Base-by-base conservation (phyloP, 2,329 filamentous ascomycete genomes). In the Hawksworthiomyces lignivorus region DNA sequence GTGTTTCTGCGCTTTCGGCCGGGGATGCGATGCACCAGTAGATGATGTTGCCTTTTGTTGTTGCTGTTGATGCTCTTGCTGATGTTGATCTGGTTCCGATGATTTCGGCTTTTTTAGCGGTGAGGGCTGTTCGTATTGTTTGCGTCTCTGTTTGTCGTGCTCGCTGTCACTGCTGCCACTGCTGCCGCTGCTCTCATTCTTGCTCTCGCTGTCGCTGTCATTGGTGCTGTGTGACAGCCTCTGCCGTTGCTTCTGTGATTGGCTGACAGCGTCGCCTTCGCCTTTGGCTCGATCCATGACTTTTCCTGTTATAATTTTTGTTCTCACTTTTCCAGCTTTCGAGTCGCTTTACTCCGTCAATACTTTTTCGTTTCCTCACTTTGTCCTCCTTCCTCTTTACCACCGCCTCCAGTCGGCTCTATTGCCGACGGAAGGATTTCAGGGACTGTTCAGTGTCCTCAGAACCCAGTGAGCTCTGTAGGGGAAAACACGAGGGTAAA, bases 1-100 rank as follows among this genome's bases (percentile, higher is more conserved):
- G 52, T 70, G 65, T 52, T 68, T 70, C 50, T 62, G 59, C 38
- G 52, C 44, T 53, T 58, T 62, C 22, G 59, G 54, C 22, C 60
- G 54, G 49, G 57, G 40, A 56, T 53, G 41, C 54, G 54, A 34
- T 53, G 55, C 41, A 54, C 53, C 44, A 60, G 59, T 47, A 56
- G 61, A 17, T 15, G 44, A 29, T n/a, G 41, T 22, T 15, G 43
- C 19, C n/a, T 35, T 39, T 37, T 29, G 27, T 7, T 17, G 17
- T 21, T 12, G 32, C 10, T 31, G 27, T 9, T 36, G 43, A 21
- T 40, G 30, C 9, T 44, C 28, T 18, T 41, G 30, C n/a, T 29
- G 32, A 18, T 31, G 34, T 26, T 43, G 33, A n/a, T n/a, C n/a
- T n/a, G n/a, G n/a, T 27, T 30, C 15, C 20, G 34, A 15, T 12